Evolutionary conservation across 371 early-diverging fungal species (phyloP).

Genomic region (Actinomortierella wolfii): DNA sequence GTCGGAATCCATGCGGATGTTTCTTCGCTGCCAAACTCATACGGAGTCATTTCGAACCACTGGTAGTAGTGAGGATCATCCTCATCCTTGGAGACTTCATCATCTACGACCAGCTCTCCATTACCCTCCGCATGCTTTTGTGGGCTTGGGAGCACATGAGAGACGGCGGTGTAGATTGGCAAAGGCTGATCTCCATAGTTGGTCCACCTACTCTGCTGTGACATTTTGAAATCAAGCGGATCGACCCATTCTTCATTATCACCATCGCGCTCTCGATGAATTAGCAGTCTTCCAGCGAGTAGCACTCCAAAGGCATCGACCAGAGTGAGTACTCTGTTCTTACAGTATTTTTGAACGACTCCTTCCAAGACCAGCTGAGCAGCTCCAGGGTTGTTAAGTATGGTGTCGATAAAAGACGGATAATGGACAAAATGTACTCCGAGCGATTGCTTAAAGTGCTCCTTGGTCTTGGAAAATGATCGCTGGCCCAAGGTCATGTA

Average conservation of each 20-base stretch:
- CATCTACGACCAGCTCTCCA: conserved; percentile 28
- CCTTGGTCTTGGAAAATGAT: conserved; percentile 35
- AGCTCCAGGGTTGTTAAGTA: conserved; percentile 39
- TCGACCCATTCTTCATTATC: conserved; percentile 39
- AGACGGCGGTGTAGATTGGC: conserved; percentile 79
- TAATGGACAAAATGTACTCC: conserved; percentile 24
- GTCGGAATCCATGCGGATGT: conserved; percentile 74
- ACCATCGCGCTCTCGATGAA: conserved; percentile 36
- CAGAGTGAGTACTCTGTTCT: conserved; percentile 57
- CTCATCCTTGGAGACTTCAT: conserved; percentile 19
- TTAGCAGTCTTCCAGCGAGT: conserved; percentile 61
- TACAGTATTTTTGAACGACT: conserved; percentile 54
- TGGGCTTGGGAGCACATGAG: conserved; percentile 54
- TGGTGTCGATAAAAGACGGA: conserved; percentile 32
- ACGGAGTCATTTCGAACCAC: conserved; percentile 84
- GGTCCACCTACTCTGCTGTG: conserved; percentile 54
- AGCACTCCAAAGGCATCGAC: conserved; percentile 75
- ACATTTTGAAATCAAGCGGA: conserved; percentile 47
- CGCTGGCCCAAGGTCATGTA: conserved; percentile 38
- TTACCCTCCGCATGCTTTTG: conserved; percentile 6
- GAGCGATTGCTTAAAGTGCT: conserved; percentile 36
- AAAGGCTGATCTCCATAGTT: conserved; percentile 70
- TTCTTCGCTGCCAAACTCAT: conserved; percentile 78
- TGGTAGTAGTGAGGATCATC: conserved; percentile 55
- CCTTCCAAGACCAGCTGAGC: conserved; percentile 57